phyloP scores from a whole-genome alignment of 148 eudicot species.

The Amaranthus cruentus region DNA sequence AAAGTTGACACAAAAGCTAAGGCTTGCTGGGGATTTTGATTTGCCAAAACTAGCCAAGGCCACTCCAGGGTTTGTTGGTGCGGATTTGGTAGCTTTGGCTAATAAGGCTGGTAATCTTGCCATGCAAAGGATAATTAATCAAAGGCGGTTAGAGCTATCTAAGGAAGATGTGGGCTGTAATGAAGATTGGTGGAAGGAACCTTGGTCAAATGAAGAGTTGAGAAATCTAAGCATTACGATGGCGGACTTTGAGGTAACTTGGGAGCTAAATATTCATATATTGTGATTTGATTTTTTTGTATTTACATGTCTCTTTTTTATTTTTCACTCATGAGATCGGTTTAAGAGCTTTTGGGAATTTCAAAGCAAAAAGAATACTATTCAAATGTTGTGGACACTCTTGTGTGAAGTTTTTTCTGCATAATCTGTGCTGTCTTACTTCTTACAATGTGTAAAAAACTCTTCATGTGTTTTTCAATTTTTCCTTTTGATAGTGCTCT shows the following conservation, averaged over 20 bases:
- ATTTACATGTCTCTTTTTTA: background rate
- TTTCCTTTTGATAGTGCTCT: background rate
- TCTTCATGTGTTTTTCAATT: too few species aligned
- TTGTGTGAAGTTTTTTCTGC: background rate
- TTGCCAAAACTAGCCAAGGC: slow-evolving; percentile 66
- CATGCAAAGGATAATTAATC: slow-evolving; percentile 65
- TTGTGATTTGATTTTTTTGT: background rate
- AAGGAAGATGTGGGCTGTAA: slow-evolving; percentile 22
- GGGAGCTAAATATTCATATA: slow-evolving; percentile 35
- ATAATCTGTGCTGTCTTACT: background rate
- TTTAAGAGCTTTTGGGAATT: background rate
- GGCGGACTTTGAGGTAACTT: slow-evolving; percentile 79
- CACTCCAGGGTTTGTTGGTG: slow-evolving; percentile 95
- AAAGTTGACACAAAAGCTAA: slow-evolving; percentile 44
- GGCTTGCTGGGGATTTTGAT: slow-evolving; percentile 73
- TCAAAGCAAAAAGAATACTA: background rate
- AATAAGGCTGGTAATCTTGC: slow-evolving; percentile 85
- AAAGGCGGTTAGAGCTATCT: slow-evolving; percentile 42
- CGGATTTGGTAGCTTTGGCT: slow-evolving; percentile 68
- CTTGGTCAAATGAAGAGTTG: slow-evolving; percentile 63
- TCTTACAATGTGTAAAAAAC: background rate
- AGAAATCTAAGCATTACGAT: slow-evolving; percentile 55
- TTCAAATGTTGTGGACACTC: background rate
- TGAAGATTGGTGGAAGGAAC: slow-evolving; percentile 70
- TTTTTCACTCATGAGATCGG: background rate